Conservation (phyloP, 2,329 filamentous ascomycete species). For the Zalaria obscura region DNA sequence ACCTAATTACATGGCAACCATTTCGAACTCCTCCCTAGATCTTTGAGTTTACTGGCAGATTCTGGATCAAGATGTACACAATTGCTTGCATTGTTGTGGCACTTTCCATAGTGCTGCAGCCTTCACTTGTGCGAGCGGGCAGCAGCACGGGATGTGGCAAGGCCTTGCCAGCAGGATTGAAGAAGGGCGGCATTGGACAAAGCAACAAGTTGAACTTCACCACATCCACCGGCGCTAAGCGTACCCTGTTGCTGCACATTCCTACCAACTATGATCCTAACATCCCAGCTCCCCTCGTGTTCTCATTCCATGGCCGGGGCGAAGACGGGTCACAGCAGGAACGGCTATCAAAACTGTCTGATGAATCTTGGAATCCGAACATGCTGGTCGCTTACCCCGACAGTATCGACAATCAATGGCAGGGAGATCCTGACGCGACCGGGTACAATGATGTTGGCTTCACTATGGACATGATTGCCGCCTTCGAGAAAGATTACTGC, state of each 20-base stretch:
- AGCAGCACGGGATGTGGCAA: conserved; percentile 12
- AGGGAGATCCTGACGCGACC: conserved; percentile 27
- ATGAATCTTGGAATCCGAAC: conserved; percentile 28
- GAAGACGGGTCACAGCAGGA: conserved; percentile 25
- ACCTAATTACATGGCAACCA: no score
- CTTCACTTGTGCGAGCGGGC: no score
- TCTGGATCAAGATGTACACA: no score
- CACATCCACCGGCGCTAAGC: conserved; percentile 9
- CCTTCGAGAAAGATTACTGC: conserved; percentile 26
- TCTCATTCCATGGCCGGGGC: conserved; percentile 34
- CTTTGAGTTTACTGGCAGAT: no score
- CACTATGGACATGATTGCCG: conserved; percentile 24
- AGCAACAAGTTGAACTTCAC: conserved; percentile 10
- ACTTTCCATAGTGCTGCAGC: no score
- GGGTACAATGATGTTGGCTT: conserved; percentile 29
- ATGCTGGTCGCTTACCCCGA: conserved; percentile 32
- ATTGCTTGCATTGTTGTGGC: no score
- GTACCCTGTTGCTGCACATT: conserved; percentile 24
- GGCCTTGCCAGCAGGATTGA: conserved; percentile 7
- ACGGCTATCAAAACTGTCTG: conserved; percentile 30
- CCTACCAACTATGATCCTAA: conserved; percentile 24
- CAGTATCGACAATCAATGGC: conserved; percentile 22
- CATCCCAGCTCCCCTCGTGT: conserved; percentile 26
- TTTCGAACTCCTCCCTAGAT: no score
- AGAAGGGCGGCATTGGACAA: conserved; percentile 8